Conservation (phyloP, 106 monocot species). For the Platanthera guangdongensis region DNA sequence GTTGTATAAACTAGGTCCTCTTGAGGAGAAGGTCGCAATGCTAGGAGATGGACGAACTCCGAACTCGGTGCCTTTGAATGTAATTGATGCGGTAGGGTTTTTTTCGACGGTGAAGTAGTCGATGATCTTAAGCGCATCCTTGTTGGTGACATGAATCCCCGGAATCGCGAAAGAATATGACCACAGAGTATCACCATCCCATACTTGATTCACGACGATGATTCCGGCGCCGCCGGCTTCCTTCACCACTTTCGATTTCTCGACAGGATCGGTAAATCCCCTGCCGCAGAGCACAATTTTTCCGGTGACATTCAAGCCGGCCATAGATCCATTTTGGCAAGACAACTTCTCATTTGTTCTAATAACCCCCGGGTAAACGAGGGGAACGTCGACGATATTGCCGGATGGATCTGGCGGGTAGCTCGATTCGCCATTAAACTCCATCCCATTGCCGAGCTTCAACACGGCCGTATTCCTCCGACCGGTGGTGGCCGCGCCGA, state of each 20-base stretch:
- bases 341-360: neutral
- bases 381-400: neutral
- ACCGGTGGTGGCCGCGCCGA: constrained; percentile 13
- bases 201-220: constrained; percentile 3
- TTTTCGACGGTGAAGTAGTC: neutral
- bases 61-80: constrained; percentile 6
- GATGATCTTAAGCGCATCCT: constrained; percentile 6
- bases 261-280: neutral
- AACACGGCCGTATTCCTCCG: neutral
- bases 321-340: constrained; percentile 1
- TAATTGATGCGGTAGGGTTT: neutral
- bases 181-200: neutral
- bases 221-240: constrained; percentile 30
- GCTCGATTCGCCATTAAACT: constrained; percentile 5
- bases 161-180: constrained; percentile 15
- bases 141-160: constrained; percentile 9
- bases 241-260: constrained; percentile 20
- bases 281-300: constrained; percentile 28
- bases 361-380: constrained; percentile 7
- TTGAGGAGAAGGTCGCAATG: constrained; percentile 13
- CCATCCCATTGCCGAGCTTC: constrained; percentile 14
- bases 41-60: neutral
- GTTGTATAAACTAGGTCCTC: constrained; percentile 8
- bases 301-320: constrained; percentile 8
- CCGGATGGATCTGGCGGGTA: constrained; percentile 1